phyloP scores from a whole-genome alignment of 2,329 filamentous ascomycete genomes.

The Didymella segeticola region DNA sequence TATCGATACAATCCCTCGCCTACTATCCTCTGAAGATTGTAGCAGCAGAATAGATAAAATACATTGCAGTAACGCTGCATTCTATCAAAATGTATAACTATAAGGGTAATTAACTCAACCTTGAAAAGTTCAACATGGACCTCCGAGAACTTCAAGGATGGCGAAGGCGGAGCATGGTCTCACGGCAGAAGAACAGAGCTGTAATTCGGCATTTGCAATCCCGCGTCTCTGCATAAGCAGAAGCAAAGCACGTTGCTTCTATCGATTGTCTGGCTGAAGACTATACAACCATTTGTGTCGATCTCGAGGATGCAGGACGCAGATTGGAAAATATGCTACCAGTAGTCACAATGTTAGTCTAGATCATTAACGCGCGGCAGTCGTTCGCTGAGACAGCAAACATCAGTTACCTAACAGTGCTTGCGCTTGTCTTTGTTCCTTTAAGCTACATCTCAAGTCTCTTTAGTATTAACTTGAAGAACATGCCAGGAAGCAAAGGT shows the following conservation, averaged over 20 bases:
- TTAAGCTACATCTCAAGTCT: slow-evolving; percentile 26
- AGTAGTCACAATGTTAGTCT: slow-evolving; percentile 25
- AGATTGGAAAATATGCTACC: slow-evolving; percentile 27
- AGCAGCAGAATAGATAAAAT: slow-evolving; percentile 34
- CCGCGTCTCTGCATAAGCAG: no score
- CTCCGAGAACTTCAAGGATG: slow-evolving; percentile 31
- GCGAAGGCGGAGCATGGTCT: slow-evolving; percentile 28
- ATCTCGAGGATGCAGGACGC: slow-evolving; percentile 9
- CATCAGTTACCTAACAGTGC: slow-evolving; percentile 27
- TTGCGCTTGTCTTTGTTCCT: slow-evolving; percentile 33
- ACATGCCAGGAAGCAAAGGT: slow-evolving; percentile 9
- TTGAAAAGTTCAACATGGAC: slow-evolving; percentile 27
- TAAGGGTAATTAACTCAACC: slow-evolving; percentile 14
- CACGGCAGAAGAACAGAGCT: slow-evolving; percentile 20
- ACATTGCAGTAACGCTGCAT: slow-evolving; percentile 30
- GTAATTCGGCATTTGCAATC: neutral
- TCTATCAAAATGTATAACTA: slow-evolving; percentile 32
- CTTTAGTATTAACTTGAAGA: slow-evolving; percentile 29
- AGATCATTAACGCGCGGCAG: slow-evolving; percentile 25
- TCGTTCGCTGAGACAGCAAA: slow-evolving; percentile 26
- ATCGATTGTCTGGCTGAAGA: no score
- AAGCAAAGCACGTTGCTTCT: no score
- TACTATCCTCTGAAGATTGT: slow-evolving; percentile 30
- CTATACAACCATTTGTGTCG: neutral
- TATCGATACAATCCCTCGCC: neutral